Conservation (phyloP, 1,284 basidiomycete species). For the Moniliophthora roreri region DNA sequence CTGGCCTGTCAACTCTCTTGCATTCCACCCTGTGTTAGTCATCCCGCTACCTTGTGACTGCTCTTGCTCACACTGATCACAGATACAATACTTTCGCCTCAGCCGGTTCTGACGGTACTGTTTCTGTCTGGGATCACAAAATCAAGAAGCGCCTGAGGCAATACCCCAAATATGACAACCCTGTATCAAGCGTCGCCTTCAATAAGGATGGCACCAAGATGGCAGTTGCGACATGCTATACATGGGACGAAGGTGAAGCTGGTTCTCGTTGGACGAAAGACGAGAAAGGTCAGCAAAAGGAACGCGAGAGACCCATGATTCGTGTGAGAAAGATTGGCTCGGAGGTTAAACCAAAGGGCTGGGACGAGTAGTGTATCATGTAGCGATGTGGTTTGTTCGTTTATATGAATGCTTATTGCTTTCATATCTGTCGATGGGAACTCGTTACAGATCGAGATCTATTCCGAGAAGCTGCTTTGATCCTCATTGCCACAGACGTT, state of each 20-base stretch:
- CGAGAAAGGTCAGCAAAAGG: constrained; percentile 4
- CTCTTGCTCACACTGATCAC: constrained; percentile 3
- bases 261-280: constrained; percentile 41
- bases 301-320: constrained; percentile 40
- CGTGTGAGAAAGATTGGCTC: constrained; percentile 51
- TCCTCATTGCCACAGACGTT: no score
- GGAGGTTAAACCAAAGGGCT: constrained; percentile 50
- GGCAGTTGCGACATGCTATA: constrained; percentile 83
- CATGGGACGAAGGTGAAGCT: constrained; percentile 83
- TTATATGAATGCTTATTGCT: no score
- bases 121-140: constrained; percentile 96
- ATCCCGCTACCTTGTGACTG: neutral
- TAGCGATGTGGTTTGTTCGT: no score
- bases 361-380: constrained; percentile 30
- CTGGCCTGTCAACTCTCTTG: constrained; percentile 96
- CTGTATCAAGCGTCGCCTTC: constrained; percentile 78
- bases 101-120: constrained; percentile 88
- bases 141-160: constrained; percentile 95
- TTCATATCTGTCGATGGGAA: no score
- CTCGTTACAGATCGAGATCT: no score
- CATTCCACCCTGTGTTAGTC: constrained; percentile 87
- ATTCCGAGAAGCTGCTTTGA: no score
- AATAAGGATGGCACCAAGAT: constrained; percentile 81
- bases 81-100: constrained; percentile 95
- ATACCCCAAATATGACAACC: constrained; percentile 75